Evolutionary conservation across 441 rosid species (phyloP).

Genomic region (Euphorbia corollata): DNA sequence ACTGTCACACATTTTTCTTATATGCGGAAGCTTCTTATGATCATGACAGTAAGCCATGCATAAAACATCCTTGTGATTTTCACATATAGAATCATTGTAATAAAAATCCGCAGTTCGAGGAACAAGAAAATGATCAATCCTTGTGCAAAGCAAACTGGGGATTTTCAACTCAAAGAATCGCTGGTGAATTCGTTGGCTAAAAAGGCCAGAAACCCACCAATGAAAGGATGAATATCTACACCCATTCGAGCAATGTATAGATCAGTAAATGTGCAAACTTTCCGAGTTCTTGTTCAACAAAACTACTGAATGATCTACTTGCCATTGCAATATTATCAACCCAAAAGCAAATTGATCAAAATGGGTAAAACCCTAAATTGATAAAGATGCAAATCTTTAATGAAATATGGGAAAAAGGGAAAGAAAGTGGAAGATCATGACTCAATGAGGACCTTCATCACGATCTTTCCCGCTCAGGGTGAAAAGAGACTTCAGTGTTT

Average conservation of each 20-base stretch:
- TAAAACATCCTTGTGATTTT: constrained; percentile 64
- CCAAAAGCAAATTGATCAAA: constrained; percentile 11
- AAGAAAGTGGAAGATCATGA: constrained; percentile 42
- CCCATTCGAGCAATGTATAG: constrained; percentile 79
- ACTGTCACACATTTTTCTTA: constrained; percentile 70
- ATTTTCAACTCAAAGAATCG: constrained; percentile 61
- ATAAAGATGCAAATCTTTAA: constrained; percentile 13
- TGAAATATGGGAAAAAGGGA: background rate
- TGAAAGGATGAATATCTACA: constrained; percentile 52
- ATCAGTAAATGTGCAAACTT: constrained; percentile 50
- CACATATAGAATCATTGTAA: constrained; percentile 77
- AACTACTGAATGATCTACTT: constrained; percentile 50
- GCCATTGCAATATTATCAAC: constrained; percentile 27
- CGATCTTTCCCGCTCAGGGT: constrained; percentile 28
- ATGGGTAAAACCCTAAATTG: constrained; percentile 6
- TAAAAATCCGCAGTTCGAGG: constrained; percentile 51
- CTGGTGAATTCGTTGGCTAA: constrained; percentile 56
- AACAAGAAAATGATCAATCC: constrained; percentile 70
- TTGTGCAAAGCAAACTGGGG: constrained; percentile 89
- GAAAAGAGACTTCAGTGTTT: constrained; percentile 19
- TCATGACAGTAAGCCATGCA: constrained; percentile 73
- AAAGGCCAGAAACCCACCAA: constrained; percentile 74
- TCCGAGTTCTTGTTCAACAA: constrained; percentile 71
- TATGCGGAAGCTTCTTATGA: constrained; percentile 82
- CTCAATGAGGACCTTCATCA: constrained; percentile 31